These are phyloP conservation scores for Cyclocybe cylindracea DNA, from an alignment of 768 basidiomycete species.

Conservation along the genomic window DNA sequence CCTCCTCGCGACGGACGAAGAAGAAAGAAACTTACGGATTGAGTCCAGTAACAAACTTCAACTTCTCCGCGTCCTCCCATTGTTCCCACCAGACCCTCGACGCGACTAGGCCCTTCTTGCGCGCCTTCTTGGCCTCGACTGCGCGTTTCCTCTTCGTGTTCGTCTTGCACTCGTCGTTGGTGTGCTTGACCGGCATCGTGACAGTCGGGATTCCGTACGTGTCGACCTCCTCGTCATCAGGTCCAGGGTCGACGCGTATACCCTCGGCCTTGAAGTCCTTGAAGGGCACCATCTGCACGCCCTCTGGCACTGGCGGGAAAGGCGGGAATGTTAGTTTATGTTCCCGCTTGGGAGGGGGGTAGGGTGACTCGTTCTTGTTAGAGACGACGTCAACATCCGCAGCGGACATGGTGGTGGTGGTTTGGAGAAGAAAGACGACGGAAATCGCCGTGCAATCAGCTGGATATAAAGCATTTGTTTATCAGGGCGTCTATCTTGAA, in stretches of 20 bases:
- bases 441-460: slow-evolving; percentile 6
- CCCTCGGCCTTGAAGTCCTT: slow-evolving; percentile 41
- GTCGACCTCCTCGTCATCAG: slow-evolving; percentile 64
- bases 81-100: slow-evolving; percentile 61
- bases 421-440: not conserved
- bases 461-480: no score
- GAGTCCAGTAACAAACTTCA: slow-evolving; percentile 41
- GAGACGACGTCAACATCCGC: not conserved
- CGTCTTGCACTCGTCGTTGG: slow-evolving; percentile 56
- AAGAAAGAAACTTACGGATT: slow-evolving; percentile 46
- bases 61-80: slow-evolving; percentile 67
- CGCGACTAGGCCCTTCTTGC: slow-evolving; percentile 14
- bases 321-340: slow-evolving; percentile 42
- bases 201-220: slow-evolving; percentile 69
- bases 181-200: slow-evolving; percentile 46
- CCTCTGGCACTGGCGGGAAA: slow-evolving; percentile 43
- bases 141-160: slow-evolving; percentile 46
- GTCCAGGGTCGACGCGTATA: slow-evolving; percentile 29
- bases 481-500: no score
- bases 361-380: not conserved
- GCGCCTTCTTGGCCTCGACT: slow-evolving; percentile 15
- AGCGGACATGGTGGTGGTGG: slow-evolving; percentile 7
- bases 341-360: not conserved
- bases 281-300: slow-evolving; percentile 44
- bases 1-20: not conserved